Base-by-base conservation (phyloP, 257 asterid species). In the Anisodus tanguticus region DNA sequence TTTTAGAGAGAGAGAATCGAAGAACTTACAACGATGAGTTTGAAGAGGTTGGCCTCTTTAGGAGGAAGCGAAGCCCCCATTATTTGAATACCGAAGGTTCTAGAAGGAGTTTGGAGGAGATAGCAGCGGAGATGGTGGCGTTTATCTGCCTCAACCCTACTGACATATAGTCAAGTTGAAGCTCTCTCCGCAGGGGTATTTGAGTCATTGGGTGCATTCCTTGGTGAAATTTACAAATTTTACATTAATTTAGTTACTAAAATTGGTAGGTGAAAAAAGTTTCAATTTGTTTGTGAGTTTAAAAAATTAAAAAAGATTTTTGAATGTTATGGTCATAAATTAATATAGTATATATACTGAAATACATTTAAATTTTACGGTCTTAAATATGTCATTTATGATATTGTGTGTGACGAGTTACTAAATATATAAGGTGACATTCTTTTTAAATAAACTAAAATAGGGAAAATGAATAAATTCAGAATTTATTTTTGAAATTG, bases 1-100 rank as follows among this genome's bases (percentile, higher is more conserved):
- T 41, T 41, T 41, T 3, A 6, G 45, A 41, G 45, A 41, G 15
- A 64, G 19, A 78, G 59, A 85, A 84, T 82, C 81, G 59, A 62
- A 90, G 22, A 82, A 88, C 98, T 93, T 89, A 97, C 99, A 58
- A 95, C 99, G 93, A 97, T 95, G 94, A 93, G 91, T 77, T 97
- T 97, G 86, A 97, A 97, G 91, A 97, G 98, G 94, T 97, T 97
- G 86, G 97, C 95, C 94, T 97, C 99, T 90, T 92, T 97, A 19
- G 98, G 90, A 89, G 99, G 99, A 88, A 97, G 98, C 82, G 98
- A 89, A 82, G 93, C 92, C 66, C 99, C 99, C 99, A 96, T 96
- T 88, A 31, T 85, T 77, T 66, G 62, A 71, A 68, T 79, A 84
- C 69, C 68, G 86, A 54, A 49, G 81, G 84, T 43, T n/a, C 47